Conservation (phyloP, 2,329 filamentous ascomycete species). For the Arthrobotrys entomopaga region DNA sequence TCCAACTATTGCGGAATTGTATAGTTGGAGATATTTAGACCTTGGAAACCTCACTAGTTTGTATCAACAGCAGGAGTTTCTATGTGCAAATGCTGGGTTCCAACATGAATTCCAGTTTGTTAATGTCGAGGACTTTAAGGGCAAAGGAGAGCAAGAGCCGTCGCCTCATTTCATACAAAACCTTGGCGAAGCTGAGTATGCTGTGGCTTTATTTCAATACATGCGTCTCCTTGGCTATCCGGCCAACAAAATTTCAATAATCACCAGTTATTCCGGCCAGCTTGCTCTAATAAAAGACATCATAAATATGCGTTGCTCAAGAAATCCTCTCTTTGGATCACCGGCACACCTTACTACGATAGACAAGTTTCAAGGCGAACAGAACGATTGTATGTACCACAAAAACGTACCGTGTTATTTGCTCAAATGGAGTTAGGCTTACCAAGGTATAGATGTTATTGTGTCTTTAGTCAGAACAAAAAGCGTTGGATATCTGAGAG, state of each 20-base stretch:
- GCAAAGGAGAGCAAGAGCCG: slow-evolving; percentile 85
- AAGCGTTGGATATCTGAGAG: slow-evolving; percentile 88
- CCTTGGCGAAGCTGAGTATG: slow-evolving; percentile 94
- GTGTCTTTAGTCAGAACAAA: slow-evolving; percentile 90
- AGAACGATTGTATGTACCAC: slow-evolving; percentile 89
- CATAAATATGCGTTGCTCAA: slow-evolving; percentile 81
- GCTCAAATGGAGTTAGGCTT: no score
- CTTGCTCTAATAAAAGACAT: slow-evolving; percentile 88
- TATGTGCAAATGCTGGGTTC: slow-evolving; percentile 86
- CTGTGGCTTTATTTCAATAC: slow-evolving; percentile 94
- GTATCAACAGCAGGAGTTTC: slow-evolving; percentile 75
- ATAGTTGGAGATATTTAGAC: slow-evolving; percentile 89
- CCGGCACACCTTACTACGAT: slow-evolving; percentile 92
- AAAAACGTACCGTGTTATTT: not conserved
- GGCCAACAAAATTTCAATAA: slow-evolving; percentile 81
- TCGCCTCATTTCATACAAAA: slow-evolving; percentile 97
- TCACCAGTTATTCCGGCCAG: slow-evolving; percentile 94
- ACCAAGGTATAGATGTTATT: slow-evolving; percentile 75
- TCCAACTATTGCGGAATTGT: slow-evolving; percentile 85
- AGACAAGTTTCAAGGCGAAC: slow-evolving; percentile 98
- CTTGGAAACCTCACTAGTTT: slow-evolving; percentile 83
- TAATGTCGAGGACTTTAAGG: slow-evolving; percentile 92
- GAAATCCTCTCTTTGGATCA: slow-evolving; percentile 84
- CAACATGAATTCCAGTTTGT: slow-evolving; percentile 90
- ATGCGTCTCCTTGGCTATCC: slow-evolving; percentile 97